Percentiles rank a stretch among this genome's conserved stretches.
Conservation (phyloP, 1,139 yeast genomes). For the Yamadazyma spencermartinsiae region DNA sequence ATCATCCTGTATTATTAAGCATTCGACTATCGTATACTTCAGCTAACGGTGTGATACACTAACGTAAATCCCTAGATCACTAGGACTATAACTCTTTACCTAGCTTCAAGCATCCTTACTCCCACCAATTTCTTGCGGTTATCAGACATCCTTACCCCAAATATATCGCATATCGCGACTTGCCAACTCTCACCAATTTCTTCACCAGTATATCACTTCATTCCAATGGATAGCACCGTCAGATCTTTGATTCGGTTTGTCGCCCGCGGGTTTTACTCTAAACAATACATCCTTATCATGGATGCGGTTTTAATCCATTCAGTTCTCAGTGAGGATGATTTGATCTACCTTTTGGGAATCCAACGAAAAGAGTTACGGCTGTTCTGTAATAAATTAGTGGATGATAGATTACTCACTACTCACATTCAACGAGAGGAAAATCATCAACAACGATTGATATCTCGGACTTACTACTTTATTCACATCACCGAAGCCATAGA, state of each 20-base stretch:
- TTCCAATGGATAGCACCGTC: slow-evolving; percentile 43
- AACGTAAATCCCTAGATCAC: no score
- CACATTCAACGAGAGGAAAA: slow-evolving; percentile 86
- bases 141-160: no score
- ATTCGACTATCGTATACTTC: no score
- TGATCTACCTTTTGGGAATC: slow-evolving; percentile 75
- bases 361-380: slow-evolving; percentile 86
- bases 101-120: no score
- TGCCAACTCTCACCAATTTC: not conserved
- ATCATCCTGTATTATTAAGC: no score
- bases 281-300: slow-evolving; percentile 77
- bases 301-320: slow-evolving; percentile 92
- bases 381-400: slow-evolving; percentile 76
- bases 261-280: slow-evolving; percentile 83
- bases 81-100: no score
- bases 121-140: no score
- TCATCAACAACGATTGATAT: slow-evolving; percentile 62
- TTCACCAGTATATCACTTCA: not conserved
- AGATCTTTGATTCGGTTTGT: slow-evolving; percentile 55
- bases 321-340: slow-evolving; percentile 92
- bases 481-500: slow-evolving; percentile 94
- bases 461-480: slow-evolving; percentile 81
- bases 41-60: no score
- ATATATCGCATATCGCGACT: no score
- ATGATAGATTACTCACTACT: slow-evolving; percentile 68